A percentile compares a stretch with the other conserved stretches of the same genome.
phyloP scores from a whole-genome alignment of 2,329 filamentous ascomycete genomes.

The Botryotinia narcissicola region DNA sequence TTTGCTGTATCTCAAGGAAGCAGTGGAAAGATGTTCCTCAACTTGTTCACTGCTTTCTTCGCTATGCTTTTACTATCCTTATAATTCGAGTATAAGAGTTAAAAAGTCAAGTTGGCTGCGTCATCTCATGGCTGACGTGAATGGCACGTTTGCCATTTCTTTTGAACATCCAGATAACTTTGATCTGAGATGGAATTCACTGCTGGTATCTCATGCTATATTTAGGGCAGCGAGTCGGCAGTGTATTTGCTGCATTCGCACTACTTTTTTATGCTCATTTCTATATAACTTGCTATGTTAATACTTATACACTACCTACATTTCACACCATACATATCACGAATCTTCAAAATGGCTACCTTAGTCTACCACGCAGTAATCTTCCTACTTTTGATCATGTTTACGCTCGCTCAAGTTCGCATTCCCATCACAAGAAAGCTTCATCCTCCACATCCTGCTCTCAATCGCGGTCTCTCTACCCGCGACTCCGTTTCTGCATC shows the following conservation, averaged over 20 bases:
- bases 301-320: neutral
- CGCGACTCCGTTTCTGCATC: conserved; percentile 24
- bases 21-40: no score
- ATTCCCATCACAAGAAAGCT: neutral
- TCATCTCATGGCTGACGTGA: neutral
- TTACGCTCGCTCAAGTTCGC: neutral
- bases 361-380: no score
- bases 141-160: neutral
- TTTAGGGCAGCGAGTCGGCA: neutral
- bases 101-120: neutral
- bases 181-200: neutral
- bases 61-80: neutral
- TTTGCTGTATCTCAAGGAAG: neutral
- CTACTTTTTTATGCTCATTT: neutral
- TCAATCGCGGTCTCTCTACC: conserved; percentile 5
- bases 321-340: neutral
- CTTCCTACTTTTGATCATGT: neutral
- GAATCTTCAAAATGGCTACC: neutral
- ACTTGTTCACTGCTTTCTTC: neutral
- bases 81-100: neutral
- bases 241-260: neutral
- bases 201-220: neutral
- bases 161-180: neutral
- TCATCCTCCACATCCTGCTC: neutral
- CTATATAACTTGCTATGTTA: neutral